Base-by-base conservation (phyloP, 2,329 filamentous ascomycete species). In the Exophiala viscosa region DNA sequence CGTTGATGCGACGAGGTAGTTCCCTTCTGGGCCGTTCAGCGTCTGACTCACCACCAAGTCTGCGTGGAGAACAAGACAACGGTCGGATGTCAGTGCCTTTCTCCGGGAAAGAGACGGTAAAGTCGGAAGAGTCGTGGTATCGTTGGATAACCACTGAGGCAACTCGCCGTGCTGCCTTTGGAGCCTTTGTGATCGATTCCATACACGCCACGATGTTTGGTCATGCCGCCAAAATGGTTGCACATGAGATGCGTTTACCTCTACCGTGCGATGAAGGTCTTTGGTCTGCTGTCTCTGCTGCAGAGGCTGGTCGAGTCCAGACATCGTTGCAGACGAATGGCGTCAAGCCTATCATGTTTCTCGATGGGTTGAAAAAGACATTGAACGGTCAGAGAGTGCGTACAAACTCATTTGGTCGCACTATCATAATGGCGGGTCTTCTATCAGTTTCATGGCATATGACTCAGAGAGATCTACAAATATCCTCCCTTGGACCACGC, bases 181-280 rank as follows among this genome's bases (percentile, higher is more conserved):
- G 88, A 0, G 92, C 93, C 0, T 97, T 97, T 66, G 83, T 96
- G 43, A 86, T 97, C 59, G 93, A 99, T 68, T 95, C 90, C 4
- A 93, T 91, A 1, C 93, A 97, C 68, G 90, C 91, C 1, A 95
- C 90, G 35, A 96, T 97, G 87, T 97, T 97, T 69, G 93, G 92
- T 0, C 93, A 97, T 69, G 93, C 90, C 1, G 92, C 89, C 0
- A 90, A 95, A 40, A 96, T 97, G 92, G 90, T 95, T 5, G 90
- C 91, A 1, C 91, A 96, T 64, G 93, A 97, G 69, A 88, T 99
- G 81, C 84, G 90, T 44, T 78, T 97, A 6, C 89, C 90, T 0
- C 72, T 99, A 38, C 93, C 93, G 0, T 97, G 92, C 65, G 91
- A 97, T 60, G 93, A 97, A 66, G 83, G 86, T 2, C 74, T 96